Percentiles rank a stretch among this genome's conserved stretches.
Conservation (phyloP, 1,284 basidiomycete species). For the Ceratobasidium sp. region DNA sequence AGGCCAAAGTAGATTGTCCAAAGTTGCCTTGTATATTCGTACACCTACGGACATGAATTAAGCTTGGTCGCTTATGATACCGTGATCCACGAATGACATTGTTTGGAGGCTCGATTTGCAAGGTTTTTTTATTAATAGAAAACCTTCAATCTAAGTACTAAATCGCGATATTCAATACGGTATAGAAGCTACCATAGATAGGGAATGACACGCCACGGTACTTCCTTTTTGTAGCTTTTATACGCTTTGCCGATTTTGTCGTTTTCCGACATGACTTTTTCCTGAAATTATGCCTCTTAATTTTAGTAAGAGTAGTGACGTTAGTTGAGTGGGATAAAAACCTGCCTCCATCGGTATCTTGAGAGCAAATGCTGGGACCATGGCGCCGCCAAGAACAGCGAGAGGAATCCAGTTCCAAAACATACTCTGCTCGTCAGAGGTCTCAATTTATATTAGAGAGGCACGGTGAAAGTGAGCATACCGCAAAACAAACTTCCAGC, state of each 20-base stretch:
- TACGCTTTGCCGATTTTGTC: constrained; percentile 22
- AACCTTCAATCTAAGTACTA: too few relatives aligned
- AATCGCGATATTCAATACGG: too few relatives aligned
- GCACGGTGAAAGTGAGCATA: background rate
- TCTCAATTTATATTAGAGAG: background rate
- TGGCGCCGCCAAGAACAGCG: background rate
- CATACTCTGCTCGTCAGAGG: constrained; percentile 8
- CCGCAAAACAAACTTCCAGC: constrained; percentile 20
- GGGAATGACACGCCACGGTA: constrained; percentile 22
- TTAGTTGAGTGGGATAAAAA: background rate
- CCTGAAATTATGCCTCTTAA: background rate
- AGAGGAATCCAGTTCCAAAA: constrained; percentile 41
- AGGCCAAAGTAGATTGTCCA: too few relatives aligned
- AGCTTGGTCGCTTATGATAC: too few relatives aligned
- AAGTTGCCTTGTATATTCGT: too few relatives aligned
- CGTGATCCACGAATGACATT: too few relatives aligned
- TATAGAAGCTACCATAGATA: constrained; percentile 25
- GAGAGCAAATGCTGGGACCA: constrained; percentile 23
- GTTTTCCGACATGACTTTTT: constrained; percentile 35
- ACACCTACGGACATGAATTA: too few relatives aligned
- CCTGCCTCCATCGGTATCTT: constrained; percentile 41
- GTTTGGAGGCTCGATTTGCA: too few relatives aligned
- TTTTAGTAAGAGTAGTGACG: background rate
- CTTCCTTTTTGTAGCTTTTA: constrained; percentile 35
- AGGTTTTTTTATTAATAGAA: too few relatives aligned